Evolutionary conservation across 2,329 filamentous ascomycete genomes (phyloP), one percentile per base, ranked within the genome.

Genomic region (Colletotrichum incanum): DNA sequence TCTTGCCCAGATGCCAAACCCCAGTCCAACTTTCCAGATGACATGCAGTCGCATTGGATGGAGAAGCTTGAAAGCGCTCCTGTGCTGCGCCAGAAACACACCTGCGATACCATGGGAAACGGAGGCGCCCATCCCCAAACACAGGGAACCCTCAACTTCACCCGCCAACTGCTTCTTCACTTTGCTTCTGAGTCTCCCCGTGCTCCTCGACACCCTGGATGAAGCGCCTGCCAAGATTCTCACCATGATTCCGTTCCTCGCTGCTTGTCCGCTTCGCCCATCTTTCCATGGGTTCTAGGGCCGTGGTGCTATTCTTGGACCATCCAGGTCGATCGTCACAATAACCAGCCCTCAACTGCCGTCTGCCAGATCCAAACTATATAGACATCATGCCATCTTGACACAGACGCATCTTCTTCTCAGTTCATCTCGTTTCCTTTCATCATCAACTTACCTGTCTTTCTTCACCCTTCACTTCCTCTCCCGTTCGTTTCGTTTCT

Each of bases 401-500:
- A 72, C 60, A 67, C 18, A 23, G 49, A 37, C 47, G 12, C n/a
- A 16, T n/a, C 43, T n/a, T 43, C 52, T 61, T 60, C 61, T 43
- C 55, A 37, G 60, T n/a, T 52, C 66, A 72, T 71, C 55, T 67
- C 59, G 52, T 68, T 72, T 52, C 56, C 28, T 58, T 60, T 61
- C 65, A 59, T 62, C 64, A 65, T 54, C 61, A 67, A 52, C 49
- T 50, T 6, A 45, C 23, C 61, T 64, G 37, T 64, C 49, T 64
- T 64, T 64, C 49, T 64, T 60, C 60, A 54, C 45, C 54, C 18
- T 72, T 55, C 39, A 34, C 59, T 67, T 72, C 55, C 23, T 52
- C 58, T 45, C 54, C 41, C 71, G 45, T 65, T 73, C 72, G 68
- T 65, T 73, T 71, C 66, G 54, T 66, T 73, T 72, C 60, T 74